Evolutionary conservation across 2,329 filamentous ascomycete species (phyloP).

Genomic region (Talaromyces verruculosus): DNA sequence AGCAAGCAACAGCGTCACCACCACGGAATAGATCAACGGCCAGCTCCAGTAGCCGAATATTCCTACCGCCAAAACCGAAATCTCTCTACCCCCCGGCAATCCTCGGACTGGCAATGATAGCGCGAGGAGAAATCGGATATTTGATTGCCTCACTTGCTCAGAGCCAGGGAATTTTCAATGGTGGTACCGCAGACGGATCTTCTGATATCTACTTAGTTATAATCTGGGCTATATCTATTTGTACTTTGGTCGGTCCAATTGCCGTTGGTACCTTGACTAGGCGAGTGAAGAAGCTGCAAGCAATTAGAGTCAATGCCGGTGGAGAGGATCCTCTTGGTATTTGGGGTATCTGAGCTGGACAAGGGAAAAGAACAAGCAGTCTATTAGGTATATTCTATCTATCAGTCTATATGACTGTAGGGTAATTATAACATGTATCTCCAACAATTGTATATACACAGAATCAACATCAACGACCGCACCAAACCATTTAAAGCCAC

Average conservation of each 20-base stretch:
- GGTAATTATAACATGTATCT: neutral
- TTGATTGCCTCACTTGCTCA: conserved; percentile 70
- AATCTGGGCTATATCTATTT: conserved; percentile 57
- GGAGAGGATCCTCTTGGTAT: conserved; percentile 42
- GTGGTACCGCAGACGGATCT: conserved; percentile 21
- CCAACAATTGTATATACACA: neutral
- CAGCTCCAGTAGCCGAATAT: conserved; percentile 13
- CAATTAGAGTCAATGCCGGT: conserved; percentile 21
- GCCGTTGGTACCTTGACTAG: conserved; percentile 50
- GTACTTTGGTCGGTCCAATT: conserved; percentile 55
- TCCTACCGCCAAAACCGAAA: conserved; percentile 48
- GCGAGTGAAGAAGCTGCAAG: conserved; percentile 44
- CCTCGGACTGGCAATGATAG: conserved; percentile 68
- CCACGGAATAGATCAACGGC: neutral
- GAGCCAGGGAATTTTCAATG: conserved; percentile 49
- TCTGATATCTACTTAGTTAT: conserved; percentile 53
- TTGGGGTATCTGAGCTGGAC: conserved; percentile 38
- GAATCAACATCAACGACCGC: neutral
- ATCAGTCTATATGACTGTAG: neutral
- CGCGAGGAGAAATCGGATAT: conserved; percentile 78
- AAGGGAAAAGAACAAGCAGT: neutral
- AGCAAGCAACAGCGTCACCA: conserved; percentile 19
- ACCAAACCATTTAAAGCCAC: neutral
- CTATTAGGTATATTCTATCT: neutral
- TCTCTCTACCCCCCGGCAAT: conserved; percentile 69